These are phyloP conservation scores for Vicia sativa DNA, from an alignment of 306 rosid species.

Conservation along the genomic window DNA sequence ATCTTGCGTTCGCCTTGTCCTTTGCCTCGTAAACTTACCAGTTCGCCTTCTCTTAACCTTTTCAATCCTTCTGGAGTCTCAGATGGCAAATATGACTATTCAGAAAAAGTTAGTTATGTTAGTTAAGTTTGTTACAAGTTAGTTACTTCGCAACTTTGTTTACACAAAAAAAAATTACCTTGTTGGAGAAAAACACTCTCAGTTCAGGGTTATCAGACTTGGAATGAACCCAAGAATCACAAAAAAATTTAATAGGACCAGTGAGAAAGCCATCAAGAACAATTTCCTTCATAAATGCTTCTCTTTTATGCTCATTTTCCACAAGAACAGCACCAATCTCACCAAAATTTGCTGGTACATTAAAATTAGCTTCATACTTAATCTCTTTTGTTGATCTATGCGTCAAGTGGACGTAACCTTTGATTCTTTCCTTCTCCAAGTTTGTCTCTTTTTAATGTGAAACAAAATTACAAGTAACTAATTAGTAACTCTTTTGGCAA, in stretches of 20 bases:
- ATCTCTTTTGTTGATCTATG: too few species aligned
- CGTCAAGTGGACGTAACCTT: too few species aligned
- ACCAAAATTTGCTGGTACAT: too few species aligned
- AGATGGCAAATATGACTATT: conserved; percentile 67
- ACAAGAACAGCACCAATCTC: too few species aligned
- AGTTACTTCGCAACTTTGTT: too few species aligned
- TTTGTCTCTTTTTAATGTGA: too few species aligned
- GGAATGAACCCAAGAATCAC: conserved; percentile 79
- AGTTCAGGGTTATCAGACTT: conserved; percentile 57
- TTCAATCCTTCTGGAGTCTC: conserved; percentile 66
- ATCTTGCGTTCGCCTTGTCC: conserved; percentile 58
- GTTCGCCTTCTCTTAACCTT: conserved; percentile 53
- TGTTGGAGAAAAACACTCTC: conserved; percentile 68
- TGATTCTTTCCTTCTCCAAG: too few species aligned
- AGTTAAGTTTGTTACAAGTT: too few species aligned
- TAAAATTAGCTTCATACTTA: too few species aligned
- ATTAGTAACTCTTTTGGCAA: too few species aligned
- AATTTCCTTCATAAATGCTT: conserved; percentile 51
- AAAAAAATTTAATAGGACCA: conserved; percentile 46
- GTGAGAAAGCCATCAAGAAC: conserved; percentile 51
- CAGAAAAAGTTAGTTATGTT: not conserved
- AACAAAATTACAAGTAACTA: too few species aligned
- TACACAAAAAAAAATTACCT: conserved; percentile 31
- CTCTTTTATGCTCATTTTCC: conserved; percentile 66
- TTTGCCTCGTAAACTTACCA: conserved; percentile 49